Base-by-base conservation (phyloP, 208 protist genomes). In the Wallacemonas sp. region DNA sequence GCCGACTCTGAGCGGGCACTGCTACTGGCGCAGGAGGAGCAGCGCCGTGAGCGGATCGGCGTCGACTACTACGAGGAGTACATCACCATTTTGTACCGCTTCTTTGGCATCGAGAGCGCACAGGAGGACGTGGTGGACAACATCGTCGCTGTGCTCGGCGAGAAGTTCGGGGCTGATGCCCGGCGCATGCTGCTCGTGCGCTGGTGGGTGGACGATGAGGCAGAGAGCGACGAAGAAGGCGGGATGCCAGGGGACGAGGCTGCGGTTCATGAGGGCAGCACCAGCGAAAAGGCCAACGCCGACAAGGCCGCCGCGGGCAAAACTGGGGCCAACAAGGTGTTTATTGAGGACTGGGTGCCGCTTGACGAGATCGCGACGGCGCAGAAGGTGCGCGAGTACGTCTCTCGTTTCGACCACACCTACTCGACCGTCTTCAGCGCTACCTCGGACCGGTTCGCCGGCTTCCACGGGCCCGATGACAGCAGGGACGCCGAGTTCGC, bases 111-210 rank as follows among this genome's bases (percentile, higher is more conserved):
- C 36, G 45, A 70, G 8, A 38, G 7, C 5, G 50, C 5, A 3
- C 23, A 11, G 12, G 42, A 29, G 7, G 48, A 38, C 23, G 32
- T 49, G 20, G 64, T 68, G 46, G 48, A 67, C 5, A 32, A 7
- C 49, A 65, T 83, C 1, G 39, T 44, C 14, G 50, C 62, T 0
- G 81, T 91, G 8, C 46, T 87, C 3, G 84, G 81, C 0, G 84
- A 87, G 38, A 72, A 72, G 26, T 76, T 70, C 42, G 65, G 65
- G 18, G 28, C 65, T 1, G 22, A 71, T 8, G 76, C 59, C 0
- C 41, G 62, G 0, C 77, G 55, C 14, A 61, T 73, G 36, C 54
- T 91, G 1, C 72, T 87, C 10, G 75, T 90, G 14, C 74, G 65
- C 45, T 76, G 68, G 52, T 46, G 57, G 49, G 36, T 46, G 3